phyloP scores from a whole-genome alignment of 768 basidiomycete genomes.

The Naganishia vishniacii region DNA sequence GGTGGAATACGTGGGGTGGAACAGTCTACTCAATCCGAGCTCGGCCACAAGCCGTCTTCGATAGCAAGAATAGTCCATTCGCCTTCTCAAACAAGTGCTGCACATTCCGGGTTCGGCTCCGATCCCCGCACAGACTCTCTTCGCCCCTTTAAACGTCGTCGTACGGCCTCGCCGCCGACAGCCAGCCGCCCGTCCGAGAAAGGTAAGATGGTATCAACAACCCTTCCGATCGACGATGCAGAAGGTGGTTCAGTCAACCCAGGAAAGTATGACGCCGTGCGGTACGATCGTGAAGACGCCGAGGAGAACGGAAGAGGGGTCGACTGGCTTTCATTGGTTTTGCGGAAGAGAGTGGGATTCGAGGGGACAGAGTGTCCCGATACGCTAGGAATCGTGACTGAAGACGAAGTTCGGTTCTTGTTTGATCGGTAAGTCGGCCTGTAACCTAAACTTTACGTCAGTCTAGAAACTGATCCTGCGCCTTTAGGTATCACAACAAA shows the following conservation, averaged over 20 bases:
- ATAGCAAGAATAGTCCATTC: not conserved
- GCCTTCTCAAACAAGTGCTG: not conserved
- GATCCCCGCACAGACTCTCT: not conserved
- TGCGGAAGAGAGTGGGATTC: not conserved
- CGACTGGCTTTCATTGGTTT: not conserved
- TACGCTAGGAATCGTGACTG: slow-evolving; percentile 19
- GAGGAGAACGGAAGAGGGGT: slow-evolving; percentile 5
- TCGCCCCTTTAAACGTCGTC: not conserved
- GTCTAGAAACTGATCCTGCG: not conserved
- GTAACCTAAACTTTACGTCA: not conserved
- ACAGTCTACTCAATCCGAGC: not conserved
- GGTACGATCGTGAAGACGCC: slow-evolving; percentile 1
- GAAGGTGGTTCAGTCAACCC: not conserved
- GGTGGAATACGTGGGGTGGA: not conserved
- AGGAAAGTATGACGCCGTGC: not conserved
- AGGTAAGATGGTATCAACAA: not conserved
- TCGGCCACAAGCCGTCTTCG: not conserved
- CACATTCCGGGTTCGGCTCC: not conserved
- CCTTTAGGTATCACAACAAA: slow-evolving; percentile 24
- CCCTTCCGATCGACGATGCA: not conserved
- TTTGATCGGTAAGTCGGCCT: slow-evolving; percentile 12
- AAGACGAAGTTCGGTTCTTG: slow-evolving; percentile 26
- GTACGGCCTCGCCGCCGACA: not conserved
- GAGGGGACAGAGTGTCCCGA: slow-evolving; percentile 29
- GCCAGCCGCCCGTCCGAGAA: not conserved